Evolutionary conservation across 129 eudicot genomes (phyloP).

Genomic region (Calendula officinalis): DNA sequence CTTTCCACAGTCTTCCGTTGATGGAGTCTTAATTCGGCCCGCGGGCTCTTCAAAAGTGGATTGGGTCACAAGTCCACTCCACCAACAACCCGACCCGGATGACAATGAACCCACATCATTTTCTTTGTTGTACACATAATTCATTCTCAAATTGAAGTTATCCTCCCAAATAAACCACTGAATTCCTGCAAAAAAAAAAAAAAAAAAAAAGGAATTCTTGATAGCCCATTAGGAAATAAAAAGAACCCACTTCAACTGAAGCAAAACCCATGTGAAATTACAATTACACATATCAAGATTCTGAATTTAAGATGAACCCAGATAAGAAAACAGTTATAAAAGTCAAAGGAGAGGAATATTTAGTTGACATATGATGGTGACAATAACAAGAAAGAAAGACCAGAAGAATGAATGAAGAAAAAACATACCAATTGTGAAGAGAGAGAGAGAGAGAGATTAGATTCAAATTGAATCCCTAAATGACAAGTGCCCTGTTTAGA

Average conservation of each 20-base stretch:
- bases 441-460: constrained; percentile 1
- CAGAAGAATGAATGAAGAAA: constrained; percentile 15
- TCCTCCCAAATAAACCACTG: constrained; percentile 6
- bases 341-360: constrained; percentile 33
- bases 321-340: constrained; percentile 9
- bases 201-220: background rate
- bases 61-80: constrained; percentile 55
- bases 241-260: background rate
- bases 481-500: constrained; percentile 42
- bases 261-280: constrained; percentile 21
- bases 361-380: constrained; percentile 28
- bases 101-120: constrained; percentile 38
- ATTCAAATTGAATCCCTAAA: constrained; percentile 27
- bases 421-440: constrained; percentile 13
- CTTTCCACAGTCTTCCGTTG: constrained; percentile 32
- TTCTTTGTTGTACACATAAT: constrained; percentile 43
- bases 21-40: constrained; percentile 35
- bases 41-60: constrained; percentile 35
- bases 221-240: background rate
- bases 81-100: constrained; percentile 53
- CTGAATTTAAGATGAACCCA: constrained; percentile 24
- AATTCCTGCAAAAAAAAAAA: constrained; percentile 30
- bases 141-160: constrained; percentile 33
- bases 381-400: constrained; percentile 24
- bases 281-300: background rate